Conservation (phyloP, 1,284 basidiomycete genomes). For the Vanrija humicola region DNA sequence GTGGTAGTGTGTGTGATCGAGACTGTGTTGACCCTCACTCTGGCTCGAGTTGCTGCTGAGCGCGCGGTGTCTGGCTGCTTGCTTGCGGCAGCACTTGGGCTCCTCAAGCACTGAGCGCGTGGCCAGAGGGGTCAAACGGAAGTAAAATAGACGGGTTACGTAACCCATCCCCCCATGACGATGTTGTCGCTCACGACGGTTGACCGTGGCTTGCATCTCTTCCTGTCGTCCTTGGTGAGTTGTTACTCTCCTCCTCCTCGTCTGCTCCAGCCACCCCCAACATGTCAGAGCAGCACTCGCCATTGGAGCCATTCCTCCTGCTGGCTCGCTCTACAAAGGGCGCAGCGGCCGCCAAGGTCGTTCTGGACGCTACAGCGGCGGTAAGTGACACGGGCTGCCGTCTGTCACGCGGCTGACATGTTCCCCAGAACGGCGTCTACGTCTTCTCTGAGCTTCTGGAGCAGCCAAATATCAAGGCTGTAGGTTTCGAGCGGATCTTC, state of each 20-base stretch:
- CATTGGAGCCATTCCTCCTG: slow-evolving; percentile 76
- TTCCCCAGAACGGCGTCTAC: slow-evolving; percentile 67
- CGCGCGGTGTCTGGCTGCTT: too few relatives aligned
- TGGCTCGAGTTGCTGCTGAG: too few relatives aligned
- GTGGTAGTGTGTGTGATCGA: too few relatives aligned
- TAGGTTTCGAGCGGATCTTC: slow-evolving; percentile 45
- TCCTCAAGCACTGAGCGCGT: too few relatives aligned
- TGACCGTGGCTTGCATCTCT: background rate
- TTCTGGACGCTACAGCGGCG: slow-evolving; percentile 79
- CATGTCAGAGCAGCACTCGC: slow-evolving; percentile 26
- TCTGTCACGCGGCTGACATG: background rate
- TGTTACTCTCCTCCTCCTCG: background rate
- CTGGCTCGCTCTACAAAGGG: slow-evolving; percentile 87
- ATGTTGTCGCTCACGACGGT: too few relatives aligned
- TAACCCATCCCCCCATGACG: too few relatives aligned
- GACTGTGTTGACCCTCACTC: too few relatives aligned
- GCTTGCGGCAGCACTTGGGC: too few relatives aligned
- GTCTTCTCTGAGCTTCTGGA: slow-evolving; percentile 85
- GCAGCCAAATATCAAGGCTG: slow-evolving; percentile 75
- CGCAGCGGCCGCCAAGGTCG: slow-evolving; percentile 81
- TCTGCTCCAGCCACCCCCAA: background rate
- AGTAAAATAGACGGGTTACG: too few relatives aligned
- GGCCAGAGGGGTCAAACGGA: too few relatives aligned
- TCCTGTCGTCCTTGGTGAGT: too few relatives aligned
- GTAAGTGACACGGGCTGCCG: slow-evolving; percentile 22